These are phyloP conservation scores for Brassica nigra DNA, from an alignment of 345 rosid species.

Conservation along the genomic window DNA sequence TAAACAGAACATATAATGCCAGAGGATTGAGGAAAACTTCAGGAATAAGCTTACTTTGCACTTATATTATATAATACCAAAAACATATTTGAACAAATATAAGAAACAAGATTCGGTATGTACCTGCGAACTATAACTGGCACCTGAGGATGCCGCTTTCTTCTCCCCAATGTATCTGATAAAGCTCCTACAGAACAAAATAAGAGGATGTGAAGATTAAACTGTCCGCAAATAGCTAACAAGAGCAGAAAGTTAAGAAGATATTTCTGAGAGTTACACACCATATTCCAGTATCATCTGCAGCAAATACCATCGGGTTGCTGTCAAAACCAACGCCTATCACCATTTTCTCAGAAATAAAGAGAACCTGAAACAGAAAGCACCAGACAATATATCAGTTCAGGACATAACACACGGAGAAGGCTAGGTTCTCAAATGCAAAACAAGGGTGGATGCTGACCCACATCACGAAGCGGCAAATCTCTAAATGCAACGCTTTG, in stretches of 20 bases:
- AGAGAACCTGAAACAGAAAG: slow-evolving; percentile 61
- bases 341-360: slow-evolving; percentile 90
- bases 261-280: slow-evolving; percentile 37
- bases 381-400: slow-evolving; percentile 24
- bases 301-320: slow-evolving; percentile 91
- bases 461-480: slow-evolving; percentile 99
- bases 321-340: slow-evolving; percentile 95
- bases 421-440: slow-evolving; percentile 32
- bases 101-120: neutral
- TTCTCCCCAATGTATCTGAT: slow-evolving; percentile 79
- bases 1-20: neutral
- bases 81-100: neutral
- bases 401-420: slow-evolving; percentile 33
- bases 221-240: neutral
- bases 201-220: neutral
- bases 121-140: slow-evolving; percentile 92
- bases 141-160: slow-evolving; percentile 62
- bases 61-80: neutral
- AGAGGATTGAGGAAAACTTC: neutral
- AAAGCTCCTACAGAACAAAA: slow-evolving; percentile 65
- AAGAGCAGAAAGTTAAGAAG: slow-evolving; percentile 13
- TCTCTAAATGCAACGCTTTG: slow-evolving; percentile 83
- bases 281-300: slow-evolving; percentile 98
- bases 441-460: slow-evolving; percentile 89
- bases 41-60: slow-evolving; percentile 3